Conservation (phyloP, 2,329 filamentous ascomycete species). For the Sporothrix pallida region DNA sequence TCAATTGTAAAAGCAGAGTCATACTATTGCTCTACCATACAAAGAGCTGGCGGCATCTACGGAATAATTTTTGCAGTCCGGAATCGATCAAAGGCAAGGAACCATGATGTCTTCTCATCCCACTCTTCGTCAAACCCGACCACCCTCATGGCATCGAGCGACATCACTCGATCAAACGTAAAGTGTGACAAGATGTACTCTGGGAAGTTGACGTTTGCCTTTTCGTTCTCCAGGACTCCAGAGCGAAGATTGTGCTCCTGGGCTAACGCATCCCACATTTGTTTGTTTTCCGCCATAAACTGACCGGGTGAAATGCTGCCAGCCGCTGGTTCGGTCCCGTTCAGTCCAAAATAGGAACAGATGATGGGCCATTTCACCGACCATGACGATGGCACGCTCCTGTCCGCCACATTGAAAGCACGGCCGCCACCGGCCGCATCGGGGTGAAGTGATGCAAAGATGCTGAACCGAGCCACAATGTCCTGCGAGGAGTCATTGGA, state of each 20-base stretch:
- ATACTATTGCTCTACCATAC: too few species aligned
- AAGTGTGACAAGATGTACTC: constrained; percentile 1
- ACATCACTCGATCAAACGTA: not conserved
- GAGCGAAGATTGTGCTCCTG: not conserved
- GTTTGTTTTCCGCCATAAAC: not conserved
- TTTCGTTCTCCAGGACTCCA: not conserved
- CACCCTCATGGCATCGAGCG: not conserved
- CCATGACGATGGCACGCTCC: not conserved
- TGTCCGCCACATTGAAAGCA: not conserved
- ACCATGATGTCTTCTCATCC: not conserved
- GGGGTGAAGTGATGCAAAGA: not conserved
- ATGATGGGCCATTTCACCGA: not conserved
- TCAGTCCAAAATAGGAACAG: not conserved
- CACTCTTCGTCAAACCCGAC: not conserved
- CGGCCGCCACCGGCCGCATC: not conserved
- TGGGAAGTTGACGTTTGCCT: not conserved
- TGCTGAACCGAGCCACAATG: not conserved
- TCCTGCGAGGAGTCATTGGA: not conserved
- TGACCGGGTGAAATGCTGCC: not conserved
- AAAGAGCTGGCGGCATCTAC: not conserved
- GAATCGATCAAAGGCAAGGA: not conserved
- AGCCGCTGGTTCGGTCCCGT: not conserved
- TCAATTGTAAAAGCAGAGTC: too few species aligned
- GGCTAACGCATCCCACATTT: not conserved
- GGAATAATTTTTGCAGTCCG: not conserved